Evolutionary conservation across 2,329 filamentous ascomycete species (phyloP).

Genomic region (Paraphoma sp.): DNA sequence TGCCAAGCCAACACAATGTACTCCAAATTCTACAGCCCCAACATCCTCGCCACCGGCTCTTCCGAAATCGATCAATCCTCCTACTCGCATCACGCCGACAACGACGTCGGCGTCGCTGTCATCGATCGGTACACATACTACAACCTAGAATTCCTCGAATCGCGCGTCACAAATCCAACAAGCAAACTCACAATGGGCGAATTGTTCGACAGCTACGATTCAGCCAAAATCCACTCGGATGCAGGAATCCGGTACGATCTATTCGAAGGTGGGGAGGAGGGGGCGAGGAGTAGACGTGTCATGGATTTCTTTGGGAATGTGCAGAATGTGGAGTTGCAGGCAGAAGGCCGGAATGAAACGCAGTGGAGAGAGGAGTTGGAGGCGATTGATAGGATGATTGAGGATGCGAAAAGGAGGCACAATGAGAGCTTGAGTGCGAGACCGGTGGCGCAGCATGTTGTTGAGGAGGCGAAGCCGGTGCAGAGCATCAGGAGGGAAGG

Average conservation of each 20-base stretch:
- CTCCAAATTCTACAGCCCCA: slow-evolving; percentile 95
- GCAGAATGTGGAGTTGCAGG: slow-evolving; percentile 90
- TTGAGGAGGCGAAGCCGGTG: slow-evolving; percentile 26
- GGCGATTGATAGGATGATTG: slow-evolving; percentile 68
- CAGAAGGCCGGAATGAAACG: slow-evolving; percentile 52
- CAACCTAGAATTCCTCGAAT: slow-evolving; percentile 95
- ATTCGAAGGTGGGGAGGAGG: slow-evolving; percentile 83
- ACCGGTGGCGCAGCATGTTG: slow-evolving; percentile 28
- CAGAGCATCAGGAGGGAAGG: slow-evolving; percentile 35
- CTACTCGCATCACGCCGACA: slow-evolving; percentile 97
- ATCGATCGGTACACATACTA: slow-evolving; percentile 99
- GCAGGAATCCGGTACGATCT: slow-evolving; percentile 93
- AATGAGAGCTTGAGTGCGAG: slow-evolving; percentile 37
- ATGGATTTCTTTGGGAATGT: slow-evolving; percentile 99
- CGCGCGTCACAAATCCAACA: slow-evolving; percentile 81
- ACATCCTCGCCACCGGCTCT: slow-evolving; percentile 97
- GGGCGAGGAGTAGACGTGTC: slow-evolving; percentile 78
- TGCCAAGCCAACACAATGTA: slow-evolving; percentile 99
- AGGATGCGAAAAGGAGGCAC: slow-evolving; percentile 58
- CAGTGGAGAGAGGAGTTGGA: slow-evolving; percentile 73
- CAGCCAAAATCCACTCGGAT: slow-evolving; percentile 90
- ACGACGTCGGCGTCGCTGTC: slow-evolving; percentile 95
- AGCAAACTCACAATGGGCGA: slow-evolving; percentile 91
- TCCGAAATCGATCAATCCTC: slow-evolving; percentile 95
- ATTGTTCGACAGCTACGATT: slow-evolving; percentile 95